Conservation (phyloP, 495 filamentous ascomycete species). For the Aspergillus coremiiformis region DNA sequence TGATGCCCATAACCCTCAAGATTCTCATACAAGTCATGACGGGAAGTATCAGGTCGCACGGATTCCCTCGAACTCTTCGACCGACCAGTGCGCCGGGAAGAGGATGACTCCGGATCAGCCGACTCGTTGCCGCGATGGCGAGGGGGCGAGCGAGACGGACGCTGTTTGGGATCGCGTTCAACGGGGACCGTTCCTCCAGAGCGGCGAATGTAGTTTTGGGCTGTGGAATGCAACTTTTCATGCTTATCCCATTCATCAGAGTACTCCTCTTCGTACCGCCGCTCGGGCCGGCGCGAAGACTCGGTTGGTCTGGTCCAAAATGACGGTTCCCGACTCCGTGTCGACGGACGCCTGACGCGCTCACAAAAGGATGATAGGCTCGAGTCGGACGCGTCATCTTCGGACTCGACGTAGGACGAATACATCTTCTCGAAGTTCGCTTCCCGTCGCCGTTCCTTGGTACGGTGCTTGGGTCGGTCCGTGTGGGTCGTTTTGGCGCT, state of each 20-base stretch:
- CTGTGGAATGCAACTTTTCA: constrained; percentile 18
- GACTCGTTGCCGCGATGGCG: constrained; percentile 28
- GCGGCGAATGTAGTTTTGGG: constrained; percentile 34
- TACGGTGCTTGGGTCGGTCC: constrained; percentile 38
- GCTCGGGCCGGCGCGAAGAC: constrained; percentile 15
- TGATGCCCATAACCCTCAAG: constrained; percentile 14
- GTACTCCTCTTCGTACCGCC: constrained; percentile 21
- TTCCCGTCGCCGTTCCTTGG: constrained; percentile 46
- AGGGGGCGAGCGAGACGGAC: constrained; percentile 28
- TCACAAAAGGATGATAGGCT: constrained; percentile 19
- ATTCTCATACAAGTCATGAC: constrained; percentile 30
- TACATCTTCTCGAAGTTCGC: constrained; percentile 37
- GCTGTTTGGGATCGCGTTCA: constrained; percentile 20
- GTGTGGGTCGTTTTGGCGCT: constrained; percentile 25
- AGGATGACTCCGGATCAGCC: constrained; percentile 27
- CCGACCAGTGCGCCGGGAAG: constrained; percentile 23
- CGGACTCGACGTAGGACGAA: constrained; percentile 29
- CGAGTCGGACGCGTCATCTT: constrained; percentile 29
- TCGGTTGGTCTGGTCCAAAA: constrained; percentile 8
- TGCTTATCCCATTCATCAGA: constrained; percentile 26
- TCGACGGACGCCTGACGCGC: constrained; percentile 16
- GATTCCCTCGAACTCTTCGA: constrained; percentile 25
- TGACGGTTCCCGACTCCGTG: constrained; percentile 6
- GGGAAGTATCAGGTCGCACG: constrained; percentile 25
- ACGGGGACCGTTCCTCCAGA: constrained; percentile 19